Conservation (phyloP, 177 flowering plant genomes). For the Vitis hybrid region DNA sequence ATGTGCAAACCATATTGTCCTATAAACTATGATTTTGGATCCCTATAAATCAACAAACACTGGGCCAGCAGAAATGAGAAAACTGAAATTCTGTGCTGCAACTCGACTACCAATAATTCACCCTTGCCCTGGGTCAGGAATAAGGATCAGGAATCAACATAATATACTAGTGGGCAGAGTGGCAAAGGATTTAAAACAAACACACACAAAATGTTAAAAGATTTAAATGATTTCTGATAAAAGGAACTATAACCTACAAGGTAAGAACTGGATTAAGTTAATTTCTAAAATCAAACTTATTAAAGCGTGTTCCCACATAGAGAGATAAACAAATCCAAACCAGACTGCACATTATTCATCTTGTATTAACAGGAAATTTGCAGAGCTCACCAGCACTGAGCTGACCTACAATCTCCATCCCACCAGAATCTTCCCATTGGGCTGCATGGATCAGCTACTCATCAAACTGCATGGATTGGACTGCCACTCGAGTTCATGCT, state of each 20-base stretch:
- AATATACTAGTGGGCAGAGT: too few species aligned
- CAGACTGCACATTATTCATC: slow-evolving; percentile 44
- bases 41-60: too few species aligned
- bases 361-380: slow-evolving; percentile 38
- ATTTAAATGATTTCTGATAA: slow-evolving; percentile 12
- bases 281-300: slow-evolving; percentile 8
- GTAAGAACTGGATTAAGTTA: slow-evolving; percentile 8
- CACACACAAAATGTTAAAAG: not conserved
- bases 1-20: too few species aligned
- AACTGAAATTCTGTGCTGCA: too few species aligned
- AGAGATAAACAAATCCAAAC: slow-evolving; percentile 17
- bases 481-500: slow-evolving; percentile 50
- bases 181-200: too few species aligned
- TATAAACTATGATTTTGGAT: too few species aligned
- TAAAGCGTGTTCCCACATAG: slow-evolving; percentile 8
- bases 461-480: slow-evolving; percentile 63
- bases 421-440: slow-evolving; percentile 15
- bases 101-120: too few species aligned
- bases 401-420: slow-evolving; percentile 16
- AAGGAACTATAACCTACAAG: slow-evolving; percentile 15
- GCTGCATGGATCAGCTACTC: slow-evolving; percentile 62
- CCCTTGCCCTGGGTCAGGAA: too few species aligned
- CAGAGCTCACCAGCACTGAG: slow-evolving; percentile 18
- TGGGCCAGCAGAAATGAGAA: too few species aligned
- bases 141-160: too few species aligned